A percentile compares a stretch with the other conserved stretches of the same genome.
Conservation (phyloP, 1,284 basidiomycete genomes). For the Hymenochaete sp. region DNA sequence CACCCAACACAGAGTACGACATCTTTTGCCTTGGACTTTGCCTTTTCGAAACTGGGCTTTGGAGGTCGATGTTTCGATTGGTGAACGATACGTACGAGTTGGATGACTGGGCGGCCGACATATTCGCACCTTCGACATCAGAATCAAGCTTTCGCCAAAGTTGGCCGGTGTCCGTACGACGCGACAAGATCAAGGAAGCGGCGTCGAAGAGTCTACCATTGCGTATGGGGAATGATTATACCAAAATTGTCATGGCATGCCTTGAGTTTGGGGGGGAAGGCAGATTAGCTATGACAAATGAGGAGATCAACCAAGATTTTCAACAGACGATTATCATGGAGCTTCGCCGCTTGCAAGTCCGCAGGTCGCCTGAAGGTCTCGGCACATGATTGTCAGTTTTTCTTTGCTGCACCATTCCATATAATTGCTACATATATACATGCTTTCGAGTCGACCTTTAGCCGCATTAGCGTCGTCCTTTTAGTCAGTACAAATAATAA, state of each 20-base stretch:
- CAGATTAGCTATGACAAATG: too few species aligned
- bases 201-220: not conserved
- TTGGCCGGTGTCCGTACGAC: not conserved
- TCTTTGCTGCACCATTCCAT: too few species aligned
- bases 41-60: conserved; percentile 13
- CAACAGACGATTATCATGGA: too few species aligned
- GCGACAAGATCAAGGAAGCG: not conserved
- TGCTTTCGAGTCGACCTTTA: too few species aligned
- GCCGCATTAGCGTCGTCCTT: too few species aligned
- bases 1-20: conserved; percentile 8
- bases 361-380: too few species aligned
- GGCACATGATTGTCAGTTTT: too few species aligned
- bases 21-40: conserved; percentile 15
- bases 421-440: too few species aligned
- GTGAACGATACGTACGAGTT: not conserved
- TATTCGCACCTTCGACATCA: not conserved
- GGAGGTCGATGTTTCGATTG: conserved; percentile 10
- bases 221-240: conserved; percentile 6
- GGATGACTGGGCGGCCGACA: not conserved
- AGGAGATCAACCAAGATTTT: too few species aligned
- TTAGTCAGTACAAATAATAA: too few species aligned
- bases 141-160: not conserved
- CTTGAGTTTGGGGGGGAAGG: not conserved
- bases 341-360: too few species aligned
- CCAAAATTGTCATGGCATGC: conserved; percentile 7